Base-by-base conservation (phyloP, 2,329 filamentous ascomycete genomes). In the Exophiala calicioides region DNA sequence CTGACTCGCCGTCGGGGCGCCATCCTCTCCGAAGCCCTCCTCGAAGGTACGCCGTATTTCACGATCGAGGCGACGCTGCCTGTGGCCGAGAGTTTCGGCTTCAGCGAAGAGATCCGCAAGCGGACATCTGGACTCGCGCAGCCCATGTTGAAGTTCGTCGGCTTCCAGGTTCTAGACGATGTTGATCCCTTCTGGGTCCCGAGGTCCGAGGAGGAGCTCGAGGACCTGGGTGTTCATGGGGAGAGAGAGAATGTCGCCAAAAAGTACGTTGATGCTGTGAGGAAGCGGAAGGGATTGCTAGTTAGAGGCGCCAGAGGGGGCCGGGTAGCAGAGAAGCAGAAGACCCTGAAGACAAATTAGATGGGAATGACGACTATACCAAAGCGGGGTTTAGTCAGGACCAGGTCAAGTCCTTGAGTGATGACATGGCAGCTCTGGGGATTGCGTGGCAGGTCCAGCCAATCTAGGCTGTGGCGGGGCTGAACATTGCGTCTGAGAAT, bases 141-240 rank as follows among this genome's bases (percentile, higher is more conserved):
- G 61, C 93, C 93, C 38, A 93, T 97, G 74, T 77, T 98, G 27
- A 85, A 95, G 52, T 98, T 97, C 65, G 81, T 88, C 5, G 93
- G 93, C 1, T 98, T 90, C 63, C 89, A 96, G 68, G 80, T 95
- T 58, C 75, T 97, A 2, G 58, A 58, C 27, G 90, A 97, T 65
- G 86, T 96, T 69, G 93, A 98, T 72, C 93, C 93, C 0, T 95
- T 94, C 73, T 98, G 93, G 93, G 90, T 95, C 35, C 93, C 93
- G 1, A 90, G 89, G 56, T 97, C 91, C 0, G 93, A 97, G 64
- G 93, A 97, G 65, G 89, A 98, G 63, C 70, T 98, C 40, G 93
- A 98, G 75, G 93, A 98, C 73, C 71, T 98, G 51, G 93, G 93
- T 19, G 91, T 97, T 74, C 74, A 91, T 65, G 93, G 88, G 3